A percentile compares a stretch with the other conserved stretches of the same genome.
Conservation (phyloP, 2,329 filamentous ascomycete genomes). For the Ophiocordyceps unilateralis region DNA sequence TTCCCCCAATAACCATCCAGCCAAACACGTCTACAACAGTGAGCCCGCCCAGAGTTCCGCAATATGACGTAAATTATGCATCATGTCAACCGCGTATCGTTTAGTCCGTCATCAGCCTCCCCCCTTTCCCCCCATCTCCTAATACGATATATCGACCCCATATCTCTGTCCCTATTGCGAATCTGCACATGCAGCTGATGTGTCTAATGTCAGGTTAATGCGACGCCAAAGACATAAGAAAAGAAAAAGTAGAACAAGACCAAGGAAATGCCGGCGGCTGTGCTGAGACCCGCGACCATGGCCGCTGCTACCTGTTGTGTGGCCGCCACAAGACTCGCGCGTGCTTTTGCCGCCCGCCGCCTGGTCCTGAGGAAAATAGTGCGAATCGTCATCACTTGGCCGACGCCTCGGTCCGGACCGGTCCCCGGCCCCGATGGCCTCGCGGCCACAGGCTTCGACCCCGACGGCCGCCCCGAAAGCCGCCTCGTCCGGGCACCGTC, state of each 20-base stretch:
- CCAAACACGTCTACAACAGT: neutral
- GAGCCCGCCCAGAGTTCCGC: neutral
- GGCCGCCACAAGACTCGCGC: too few relatives aligned
- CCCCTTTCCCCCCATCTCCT: too few relatives aligned
- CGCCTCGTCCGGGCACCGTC: constrained; percentile 1
- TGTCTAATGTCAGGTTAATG: neutral
- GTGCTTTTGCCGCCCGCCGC: neutral
- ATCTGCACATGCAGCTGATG: neutral
- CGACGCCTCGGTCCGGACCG: neutral
- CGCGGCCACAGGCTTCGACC: constrained; percentile 10
- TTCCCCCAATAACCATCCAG: neutral
- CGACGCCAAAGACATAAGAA: neutral
- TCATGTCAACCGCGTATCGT: too few relatives aligned
- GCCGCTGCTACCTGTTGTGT: neutral
- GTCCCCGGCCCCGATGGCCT: constrained; percentile 10
- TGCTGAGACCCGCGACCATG: neutral
- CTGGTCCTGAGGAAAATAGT: neutral
- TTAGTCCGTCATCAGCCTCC: too few relatives aligned
- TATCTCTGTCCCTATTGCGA: neutral
- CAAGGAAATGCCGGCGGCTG: neutral
- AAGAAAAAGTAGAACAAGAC: neutral
- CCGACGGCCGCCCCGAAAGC: constrained; percentile 9
- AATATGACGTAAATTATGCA: neutral
- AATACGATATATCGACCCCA: too few relatives aligned
- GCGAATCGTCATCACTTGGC: neutral